Base-by-base conservation (phyloP, 352 stramenopile species). In the Pythium aquatile region DNA sequence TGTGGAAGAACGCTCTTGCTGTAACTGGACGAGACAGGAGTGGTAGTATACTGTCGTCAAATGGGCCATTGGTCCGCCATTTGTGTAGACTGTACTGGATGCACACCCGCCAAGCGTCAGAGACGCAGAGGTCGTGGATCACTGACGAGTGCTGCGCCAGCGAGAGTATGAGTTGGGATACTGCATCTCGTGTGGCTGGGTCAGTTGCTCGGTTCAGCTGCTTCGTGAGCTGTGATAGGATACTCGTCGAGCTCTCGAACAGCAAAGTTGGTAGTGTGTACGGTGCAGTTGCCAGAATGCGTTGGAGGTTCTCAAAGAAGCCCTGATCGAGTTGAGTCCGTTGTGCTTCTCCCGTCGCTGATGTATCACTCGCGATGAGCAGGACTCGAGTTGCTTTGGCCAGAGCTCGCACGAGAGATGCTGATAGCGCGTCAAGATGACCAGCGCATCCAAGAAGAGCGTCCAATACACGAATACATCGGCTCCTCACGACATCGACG, bases 41-140 rank as follows among this genome's bases (percentile, higher is more conserved):
- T 2, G 55, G 53, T 2, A 67, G 24, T 2, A 52, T 28, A 16
- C 33, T 33, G 1, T 32, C 0, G 44, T 68, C 55, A 11, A 58
- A 28, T 11, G 28, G 11, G n/a, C 39, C 33, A 2, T 35, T 32
- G 1, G 7, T 13, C 39, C 33, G 46, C 53, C 55, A 68, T 20
- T 6, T 17, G 16, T 39, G 8, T 17, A 67, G 2, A 11, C 26
- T 52, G 46, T 51, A 32, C 16, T 42, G 5, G 5, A 44, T 32
- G 26, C 52, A 61, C 5, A 24, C 28, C 16, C 24, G 14, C 61
- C 53, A 61, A 20, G 61, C 26, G 3, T 56, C 61, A 5, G 33
- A 46, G 5, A 14, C 35, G 24, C 32, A 6, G 9, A 68, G 54
- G 4, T 26, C 47, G 1, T 9, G 9, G 4, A 58, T 29, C 3